Evolutionary conservation across 352 stramenopile genomes (phyloP).

Genomic region (Saprolegnia parasitica): DNA sequence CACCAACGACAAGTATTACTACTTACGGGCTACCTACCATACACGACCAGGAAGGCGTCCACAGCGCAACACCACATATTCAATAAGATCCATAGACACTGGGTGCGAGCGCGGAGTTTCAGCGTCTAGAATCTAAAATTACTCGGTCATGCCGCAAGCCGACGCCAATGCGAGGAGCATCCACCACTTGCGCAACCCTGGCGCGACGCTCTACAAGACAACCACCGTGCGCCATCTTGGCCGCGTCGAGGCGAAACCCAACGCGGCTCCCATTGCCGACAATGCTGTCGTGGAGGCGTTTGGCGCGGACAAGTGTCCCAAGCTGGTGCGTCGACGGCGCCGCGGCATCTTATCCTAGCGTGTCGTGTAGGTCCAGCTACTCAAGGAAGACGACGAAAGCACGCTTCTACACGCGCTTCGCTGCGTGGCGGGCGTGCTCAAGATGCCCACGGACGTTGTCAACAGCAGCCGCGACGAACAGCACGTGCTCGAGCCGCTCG

Average conservation of each 20-base stretch:
- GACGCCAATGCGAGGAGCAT: slow-evolving; percentile 27
- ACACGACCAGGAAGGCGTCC: no score
- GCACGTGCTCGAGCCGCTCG: slow-evolving; percentile 49
- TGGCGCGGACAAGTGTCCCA: slow-evolving; percentile 60
- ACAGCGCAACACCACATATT: no score
- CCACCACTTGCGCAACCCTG: slow-evolving; percentile 51
- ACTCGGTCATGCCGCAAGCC: background rate
- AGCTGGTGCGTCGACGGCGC: slow-evolving; percentile 40
- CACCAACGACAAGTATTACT: no score
- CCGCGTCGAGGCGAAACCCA: slow-evolving; percentile 45
- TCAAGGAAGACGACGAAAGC: slow-evolving; percentile 48
- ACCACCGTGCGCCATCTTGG: slow-evolving; percentile 54
- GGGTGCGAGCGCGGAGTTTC: no score
- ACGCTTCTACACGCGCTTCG: slow-evolving; percentile 50
- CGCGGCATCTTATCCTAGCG: background rate
- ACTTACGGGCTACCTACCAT: no score
- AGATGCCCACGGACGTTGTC: slow-evolving; percentile 52
- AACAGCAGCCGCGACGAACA: slow-evolving; percentile 50
- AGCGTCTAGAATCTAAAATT: no score
- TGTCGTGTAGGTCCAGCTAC: slow-evolving; percentile 4
- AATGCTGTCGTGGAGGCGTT: slow-evolving; percentile 65
- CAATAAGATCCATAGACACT: no score
- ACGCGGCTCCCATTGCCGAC: slow-evolving; percentile 50
- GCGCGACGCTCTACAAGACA: slow-evolving; percentile 61
- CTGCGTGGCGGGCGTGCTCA: slow-evolving; percentile 48